phyloP scores from a whole-genome alignment of 192 early-diverging fungal genomes.

The Backusella circina region DNA sequence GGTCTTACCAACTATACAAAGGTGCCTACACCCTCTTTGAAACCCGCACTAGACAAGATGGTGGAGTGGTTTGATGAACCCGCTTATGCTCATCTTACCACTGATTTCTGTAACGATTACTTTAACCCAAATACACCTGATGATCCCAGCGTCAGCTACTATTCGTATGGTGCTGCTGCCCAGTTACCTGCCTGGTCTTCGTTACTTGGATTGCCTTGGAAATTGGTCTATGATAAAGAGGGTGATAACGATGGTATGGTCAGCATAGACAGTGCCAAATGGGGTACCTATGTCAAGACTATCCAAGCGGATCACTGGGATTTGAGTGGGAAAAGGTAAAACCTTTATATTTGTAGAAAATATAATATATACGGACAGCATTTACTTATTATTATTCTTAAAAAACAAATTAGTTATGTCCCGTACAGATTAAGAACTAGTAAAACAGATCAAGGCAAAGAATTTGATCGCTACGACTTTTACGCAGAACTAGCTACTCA shows the following conservation, averaged over 20 bases:
- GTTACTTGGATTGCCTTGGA: constrained; percentile 68
- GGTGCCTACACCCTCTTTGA: background rate
- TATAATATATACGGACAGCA: no score
- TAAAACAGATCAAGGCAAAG: constrained; percentile 15
- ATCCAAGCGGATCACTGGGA: constrained; percentile 91
- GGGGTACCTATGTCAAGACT: constrained; percentile 85
- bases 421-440: background rate
- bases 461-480: constrained; percentile 29
- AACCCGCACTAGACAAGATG: background rate
- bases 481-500: constrained; percentile 32
- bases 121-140: constrained; percentile 91
- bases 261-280: constrained; percentile 73
- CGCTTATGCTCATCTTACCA: constrained; percentile 87
- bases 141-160: constrained; percentile 71
- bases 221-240: constrained; percentile 73
- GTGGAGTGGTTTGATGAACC: constrained; percentile 86
- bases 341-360: no score
- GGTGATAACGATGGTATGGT: constrained; percentile 95
- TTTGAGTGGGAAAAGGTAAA: constrained; percentile 48
- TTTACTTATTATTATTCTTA: background rate
- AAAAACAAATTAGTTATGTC: background rate
- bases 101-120: constrained; percentile 74
- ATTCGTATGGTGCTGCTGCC: constrained; percentile 74
- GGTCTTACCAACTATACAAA: background rate
- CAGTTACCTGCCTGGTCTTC: constrained; percentile 61